Evolutionary conservation across 768 basidiomycete species (phyloP).

Genomic region (Mycena galericulata): DNA sequence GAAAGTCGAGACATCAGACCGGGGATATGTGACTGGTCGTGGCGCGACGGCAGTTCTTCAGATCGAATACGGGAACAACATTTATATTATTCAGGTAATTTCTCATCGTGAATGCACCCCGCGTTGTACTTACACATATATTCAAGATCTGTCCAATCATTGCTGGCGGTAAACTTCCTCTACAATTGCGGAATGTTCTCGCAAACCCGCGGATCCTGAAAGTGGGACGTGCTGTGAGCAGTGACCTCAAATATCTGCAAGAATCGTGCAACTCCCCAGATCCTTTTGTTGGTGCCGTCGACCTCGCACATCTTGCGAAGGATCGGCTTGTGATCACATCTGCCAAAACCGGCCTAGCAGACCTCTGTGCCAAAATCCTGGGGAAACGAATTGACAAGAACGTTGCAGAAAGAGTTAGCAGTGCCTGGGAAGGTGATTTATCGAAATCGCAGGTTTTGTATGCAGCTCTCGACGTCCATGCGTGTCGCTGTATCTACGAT

Average conservation of each 20-base stretch:
- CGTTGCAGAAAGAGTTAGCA: neutral
- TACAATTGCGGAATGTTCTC: neutral
- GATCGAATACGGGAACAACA: neutral
- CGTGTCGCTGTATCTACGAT: conserved; percentile 1
- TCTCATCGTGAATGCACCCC: neutral
- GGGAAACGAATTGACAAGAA: neutral
- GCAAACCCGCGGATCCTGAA: neutral
- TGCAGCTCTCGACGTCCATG: neutral
- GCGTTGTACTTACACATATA: neutral
- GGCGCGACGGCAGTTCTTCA: conserved; percentile 4
- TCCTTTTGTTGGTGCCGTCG: neutral
- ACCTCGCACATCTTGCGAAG: neutral
- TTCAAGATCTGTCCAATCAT: neutral
- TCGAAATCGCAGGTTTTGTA: neutral
- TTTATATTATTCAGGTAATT: conserved; percentile 13
- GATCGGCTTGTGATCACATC: neutral
- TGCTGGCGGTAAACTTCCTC: neutral
- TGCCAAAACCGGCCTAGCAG: neutral
- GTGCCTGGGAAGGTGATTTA: too few relatives aligned
- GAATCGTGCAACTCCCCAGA: neutral
- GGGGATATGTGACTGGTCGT: neutral
- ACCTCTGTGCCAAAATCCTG: neutral
- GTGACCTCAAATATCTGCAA: neutral
- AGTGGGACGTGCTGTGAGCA: neutral
- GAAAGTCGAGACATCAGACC: conserved; percentile 10